A percentile compares a stretch with the other conserved stretches of the same genome.
Evolutionary conservation across 169 alveolate species (phyloP).

Genomic region (Cryptosporidium bovis): DNA sequence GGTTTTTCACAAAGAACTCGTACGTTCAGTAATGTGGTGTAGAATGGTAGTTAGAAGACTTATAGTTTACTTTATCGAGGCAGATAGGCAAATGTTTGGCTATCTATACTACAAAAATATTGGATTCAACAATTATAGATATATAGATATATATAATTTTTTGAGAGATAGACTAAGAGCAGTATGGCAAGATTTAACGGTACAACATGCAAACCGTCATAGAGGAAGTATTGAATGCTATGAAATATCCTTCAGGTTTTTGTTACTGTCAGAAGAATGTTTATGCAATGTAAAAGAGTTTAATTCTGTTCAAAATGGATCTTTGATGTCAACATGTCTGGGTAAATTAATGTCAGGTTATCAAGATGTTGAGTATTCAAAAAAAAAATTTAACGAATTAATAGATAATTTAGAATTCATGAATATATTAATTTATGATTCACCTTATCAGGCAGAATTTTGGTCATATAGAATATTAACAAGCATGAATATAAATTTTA

Average conservation of each 20-base stretch:
- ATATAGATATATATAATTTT: slow-evolving; percentile 85
- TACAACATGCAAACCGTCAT: slow-evolving; percentile 85
- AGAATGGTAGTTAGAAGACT: slow-evolving; percentile 84
- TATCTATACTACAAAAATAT: slow-evolving; percentile 66
- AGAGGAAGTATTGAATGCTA: slow-evolving; percentile 85
- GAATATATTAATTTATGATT: slow-evolving; percentile 78
- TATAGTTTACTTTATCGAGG: slow-evolving; percentile 82
- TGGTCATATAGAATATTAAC: slow-evolving; percentile 86
- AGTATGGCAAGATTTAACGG: slow-evolving; percentile 88
- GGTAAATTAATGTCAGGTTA: slow-evolving; percentile 87
- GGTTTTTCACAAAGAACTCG: slow-evolving; percentile 82
- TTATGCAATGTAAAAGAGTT: slow-evolving; percentile 81
- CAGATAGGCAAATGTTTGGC: slow-evolving; percentile 78
- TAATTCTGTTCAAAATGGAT: slow-evolving; percentile 82
- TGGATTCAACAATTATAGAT: slow-evolving; percentile 75
- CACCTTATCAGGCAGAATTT: slow-evolving; percentile 87
- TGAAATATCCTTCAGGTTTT: slow-evolving; percentile 84
- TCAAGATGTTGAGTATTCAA: slow-evolving; percentile 80
- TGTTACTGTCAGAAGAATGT: slow-evolving; percentile 82
- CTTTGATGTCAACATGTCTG: slow-evolving; percentile 83
- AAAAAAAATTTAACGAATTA: background rate
- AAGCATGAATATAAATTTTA: slow-evolving; percentile 76
- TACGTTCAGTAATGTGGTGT: slow-evolving; percentile 86
- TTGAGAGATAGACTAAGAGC: slow-evolving; percentile 86
- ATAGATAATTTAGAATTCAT: slow-evolving; percentile 46